Base-by-base conservation (phyloP, 164 flowering plant genomes). In the Echeveria elegans region DNA sequence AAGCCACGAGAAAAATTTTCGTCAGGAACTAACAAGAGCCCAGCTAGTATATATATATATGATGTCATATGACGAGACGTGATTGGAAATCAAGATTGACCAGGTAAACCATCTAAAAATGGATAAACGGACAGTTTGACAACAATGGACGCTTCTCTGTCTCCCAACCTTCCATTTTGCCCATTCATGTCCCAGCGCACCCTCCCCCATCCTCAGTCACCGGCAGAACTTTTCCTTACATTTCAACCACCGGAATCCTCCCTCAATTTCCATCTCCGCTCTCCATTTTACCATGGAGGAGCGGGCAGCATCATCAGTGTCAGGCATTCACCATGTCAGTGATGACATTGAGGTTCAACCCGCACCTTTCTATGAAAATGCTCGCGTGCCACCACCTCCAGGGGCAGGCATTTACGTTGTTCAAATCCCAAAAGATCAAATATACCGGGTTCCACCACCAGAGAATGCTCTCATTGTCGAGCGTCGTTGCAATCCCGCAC, bases 371-470 rank as follows among this genome's bases (percentile, higher is more conserved):
- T 21, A 36, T 23, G 70, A 58, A 56, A 34, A 8, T 65, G 5
- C 41, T 34, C 15, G 5, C 53, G 9, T 18, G 34, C 11, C 31
- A 21, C 70, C 45, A 29, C 68, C 53, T 29, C 65, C 24, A 1
- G 43, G 59, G 6, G 45, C 47, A 58, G 85, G 76, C 5, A 83
- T 86, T 50, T 86, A 81, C 77, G 75, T 89, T 4, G 81, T 89
- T 38, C 90, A 82, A 58, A 50, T 85, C 70, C 89, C 91, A 10
- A 85, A 82, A 63, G 91, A 86, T 31, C 89, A 83, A 74, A 76
- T 89, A 62, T 89, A 85, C 63, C 86, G 88, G 5, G 77, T 87
- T 8, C 91, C 93, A 0, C 88, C 91, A 0, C 89, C 88, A 0
- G 87, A 86, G 37, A 82, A 89, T 65, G 87, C 93, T 52, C 8